Base-by-base conservation (phyloP, 192 early-diverging fungal genomes). In the Gryganskiella cystojenkinii region DNA sequence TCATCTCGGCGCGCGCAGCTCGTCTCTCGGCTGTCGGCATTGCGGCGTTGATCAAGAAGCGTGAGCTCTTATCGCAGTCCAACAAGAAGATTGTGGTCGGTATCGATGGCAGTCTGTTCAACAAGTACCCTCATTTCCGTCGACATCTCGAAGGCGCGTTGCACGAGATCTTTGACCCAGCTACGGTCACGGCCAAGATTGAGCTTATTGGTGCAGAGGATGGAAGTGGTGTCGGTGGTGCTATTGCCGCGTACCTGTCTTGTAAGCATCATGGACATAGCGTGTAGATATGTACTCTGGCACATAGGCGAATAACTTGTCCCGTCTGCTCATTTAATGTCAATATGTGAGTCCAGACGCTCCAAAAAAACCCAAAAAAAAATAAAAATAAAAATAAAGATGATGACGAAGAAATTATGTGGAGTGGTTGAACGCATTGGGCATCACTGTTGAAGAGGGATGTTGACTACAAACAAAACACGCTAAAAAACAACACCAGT, bases 1-100 rank as follows among this genome's bases (percentile, higher is more conserved):
- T 96, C 67, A 89, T 98, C 45, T 94, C 93, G 10, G 90, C 85
- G 30, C 91, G 96, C 54, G 90, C 95, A 22, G 95, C 94, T 14
- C 89, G 94, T 59, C 84, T 98, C 14, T 87, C 92, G 17, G 93
- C 93, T 14, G 85, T 85, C 15, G 87, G 87, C 22, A 90, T 91
- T 81, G 92, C 92, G 13, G 92, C 92, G 33, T 72, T 95, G 45
- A 82, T 92, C 42, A 83, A 87, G 52, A 92, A 94, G 68, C 85
- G 85, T 33, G 81, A 85, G 78, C 44, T 84, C 64, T 82, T 56
- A 50, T 51, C 2, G 68, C 81, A 60, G 88, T 81, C 40, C 82
- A 80, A n/a, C n/a, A n/a, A 61, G 85, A 85, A 78, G 56, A 40
- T 69, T 28, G 68, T 78, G 54, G 87, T 94, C 27, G 91, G 89